Base-by-base conservation (phyloP, 2,329 filamentous ascomycete species). In the Claviceps africana region DNA sequence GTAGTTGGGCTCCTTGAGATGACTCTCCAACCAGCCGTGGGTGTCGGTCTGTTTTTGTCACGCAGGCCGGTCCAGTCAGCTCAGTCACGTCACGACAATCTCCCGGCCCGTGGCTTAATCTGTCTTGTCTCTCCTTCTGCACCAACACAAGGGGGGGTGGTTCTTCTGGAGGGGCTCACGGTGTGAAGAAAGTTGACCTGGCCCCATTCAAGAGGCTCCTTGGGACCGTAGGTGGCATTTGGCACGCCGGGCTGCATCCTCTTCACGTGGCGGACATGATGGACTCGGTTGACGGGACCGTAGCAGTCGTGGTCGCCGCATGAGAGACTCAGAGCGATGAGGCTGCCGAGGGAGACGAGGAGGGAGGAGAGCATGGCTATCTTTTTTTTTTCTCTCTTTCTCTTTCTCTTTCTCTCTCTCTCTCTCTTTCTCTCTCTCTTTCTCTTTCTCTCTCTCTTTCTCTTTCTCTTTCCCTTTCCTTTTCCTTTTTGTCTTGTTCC, bases 131-230 rank as follows among this genome's bases (percentile, higher is more conserved):
- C 19, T 19, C 9, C n/a, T 19, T 21, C 39, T 15, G 19, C 21
- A 10, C 39, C 39, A 42, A 42, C 31, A 33, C 31, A 33, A 33
- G 7, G 31, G 31, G 31, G 31, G n/a, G n/a, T n/a, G n/a, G n/a
- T 33, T 33, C 31, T 11, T 33, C 31, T 33, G 15, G 37, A 2
- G 4, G 17, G 1, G 25, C 52, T 33, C 58, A 71, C 68, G 1
- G 78, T 82, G 57, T 82, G 79, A 25, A 83, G 54, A 52, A 78
- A 78, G 58, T 83, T 83, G 58, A 83, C 64, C 61, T 83, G 76
- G 2, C 79, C 79, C 80, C 79, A 83, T 69, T 78, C 75, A 8
- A 82, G 66, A 44, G 67, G 64, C 4, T 62, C 65, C 35, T 65
- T 71, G 40, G 73, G 72, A 9, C 70, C 70, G 51, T 69, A 68